A percentile compares a stretch with the other conserved stretches of the same genome.
phyloP scores from a whole-genome alignment of 2,329 filamentous ascomycete species.

The Xylariaceae sp. region DNA sequence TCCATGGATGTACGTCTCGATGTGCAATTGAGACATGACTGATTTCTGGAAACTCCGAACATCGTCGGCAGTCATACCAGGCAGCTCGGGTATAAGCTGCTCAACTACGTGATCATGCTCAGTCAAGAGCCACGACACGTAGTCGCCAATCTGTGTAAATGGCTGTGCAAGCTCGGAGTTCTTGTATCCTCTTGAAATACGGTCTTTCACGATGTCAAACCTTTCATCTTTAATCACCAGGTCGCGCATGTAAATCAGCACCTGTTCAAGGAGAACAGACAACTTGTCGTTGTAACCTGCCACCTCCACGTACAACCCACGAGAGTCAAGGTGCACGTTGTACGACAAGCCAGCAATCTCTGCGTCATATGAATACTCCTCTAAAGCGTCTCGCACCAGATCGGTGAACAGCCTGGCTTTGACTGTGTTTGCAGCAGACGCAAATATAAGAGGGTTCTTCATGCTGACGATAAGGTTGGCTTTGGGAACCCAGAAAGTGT shows the following conservation, averaged over 20 bases:
- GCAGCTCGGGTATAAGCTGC: slow-evolving; percentile 74
- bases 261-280: slow-evolving; percentile 83
- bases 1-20: slow-evolving; percentile 85
- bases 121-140: slow-evolving; percentile 73
- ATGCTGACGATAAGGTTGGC: slow-evolving; percentile 81
- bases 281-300: slow-evolving; percentile 97
- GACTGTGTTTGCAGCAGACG: slow-evolving; percentile 74
- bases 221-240: slow-evolving; percentile 81
- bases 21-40: slow-evolving; percentile 76
- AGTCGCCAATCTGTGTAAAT: slow-evolving; percentile 83
- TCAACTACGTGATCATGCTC: slow-evolving; percentile 78
- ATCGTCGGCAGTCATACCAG: slow-evolving; percentile 69
- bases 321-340: slow-evolving; percentile 67
- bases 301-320: slow-evolving; percentile 75
- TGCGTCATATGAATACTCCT: slow-evolving; percentile 94
- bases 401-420: slow-evolving; percentile 80
- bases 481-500: slow-evolving; percentile 97
- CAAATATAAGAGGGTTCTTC: slow-evolving; percentile 73
- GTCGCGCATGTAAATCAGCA: slow-evolving; percentile 79
- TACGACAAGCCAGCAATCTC: slow-evolving; percentile 89
- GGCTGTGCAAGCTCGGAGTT: slow-evolving; percentile 89
- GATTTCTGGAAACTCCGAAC: slow-evolving; percentile 77
- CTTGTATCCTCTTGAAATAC: slow-evolving; percentile 69
- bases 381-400: slow-evolving; percentile 81
- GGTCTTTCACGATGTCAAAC: slow-evolving; percentile 89